Evolutionary conservation across 2,329 filamentous ascomycete genomes (phyloP).

Genomic region (Fonsecaea nubica): DNA sequence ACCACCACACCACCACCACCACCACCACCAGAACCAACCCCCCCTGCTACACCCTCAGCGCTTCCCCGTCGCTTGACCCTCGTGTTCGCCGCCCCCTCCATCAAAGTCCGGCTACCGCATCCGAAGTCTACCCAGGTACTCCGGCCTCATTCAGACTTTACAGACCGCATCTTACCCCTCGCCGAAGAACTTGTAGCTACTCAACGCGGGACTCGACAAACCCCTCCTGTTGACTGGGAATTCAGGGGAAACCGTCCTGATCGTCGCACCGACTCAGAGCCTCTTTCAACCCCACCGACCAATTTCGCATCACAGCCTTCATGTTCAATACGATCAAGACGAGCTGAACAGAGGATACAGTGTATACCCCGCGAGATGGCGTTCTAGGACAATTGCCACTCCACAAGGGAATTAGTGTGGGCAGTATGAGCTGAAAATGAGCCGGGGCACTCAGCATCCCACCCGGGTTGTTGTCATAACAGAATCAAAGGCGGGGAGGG

Average conservation of each 20-base stretch:
- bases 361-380: neutral
- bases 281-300: neutral
- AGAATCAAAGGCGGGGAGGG: conserved; percentile 1
- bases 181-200: neutral
- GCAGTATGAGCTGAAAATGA: neutral
- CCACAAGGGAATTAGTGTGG: neutral
- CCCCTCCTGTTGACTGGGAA: neutral
- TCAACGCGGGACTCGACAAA: conserved; percentile 1
- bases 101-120: neutral
- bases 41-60: neutral
- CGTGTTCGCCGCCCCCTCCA: conserved; percentile 15
- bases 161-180: neutral
- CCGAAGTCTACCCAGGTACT: neutral
- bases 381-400: neutral
- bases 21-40: too few relatives aligned
- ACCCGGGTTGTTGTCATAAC: neutral
- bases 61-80: neutral
- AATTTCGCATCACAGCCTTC: neutral
- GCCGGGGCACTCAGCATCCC: neutral
- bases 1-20: too few relatives aligned
- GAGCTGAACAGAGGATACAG: neutral
- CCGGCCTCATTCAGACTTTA: neutral
- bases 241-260: neutral
- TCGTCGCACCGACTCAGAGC: neutral
- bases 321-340: neutral